Percentiles rank a stretch among this genome's conserved stretches.
Evolutionary conservation across 371 early-diverging fungal genomes (phyloP).

Genomic region (Enteropsectra breve): DNA sequence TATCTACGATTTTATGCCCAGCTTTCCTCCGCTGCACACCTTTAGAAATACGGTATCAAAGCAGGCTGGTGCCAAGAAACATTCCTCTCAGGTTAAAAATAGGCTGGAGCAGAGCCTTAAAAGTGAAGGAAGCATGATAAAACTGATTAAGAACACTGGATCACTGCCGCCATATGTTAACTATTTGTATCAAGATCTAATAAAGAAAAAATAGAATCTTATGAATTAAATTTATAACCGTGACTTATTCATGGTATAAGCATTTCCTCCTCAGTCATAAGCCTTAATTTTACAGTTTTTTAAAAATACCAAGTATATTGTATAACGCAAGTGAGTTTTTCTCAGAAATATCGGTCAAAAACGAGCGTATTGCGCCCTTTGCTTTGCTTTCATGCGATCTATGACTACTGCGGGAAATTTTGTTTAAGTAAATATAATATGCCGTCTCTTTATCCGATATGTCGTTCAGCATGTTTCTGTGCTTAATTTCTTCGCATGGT

Average conservation of each 20-base stretch:
- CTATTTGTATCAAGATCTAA: conserved; percentile 41
- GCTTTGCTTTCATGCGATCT: background rate
- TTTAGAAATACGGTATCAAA: conserved; percentile 53
- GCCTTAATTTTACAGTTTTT: conserved; percentile 27
- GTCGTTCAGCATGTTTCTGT: conserved; percentile 3
- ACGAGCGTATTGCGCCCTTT: conserved; percentile 4
- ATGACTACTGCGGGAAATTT: background rate
- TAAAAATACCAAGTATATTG: conserved; percentile 40
- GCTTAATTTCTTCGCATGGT: background rate
- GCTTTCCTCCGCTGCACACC: conserved; percentile 58
- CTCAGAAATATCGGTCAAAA: conserved; percentile 22
- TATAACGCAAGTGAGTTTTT: conserved; percentile 28
- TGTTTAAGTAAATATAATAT: conserved; percentile 30
- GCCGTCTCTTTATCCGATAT: conserved; percentile 19
- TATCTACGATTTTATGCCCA: conserved; percentile 60
- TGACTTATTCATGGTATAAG: too few species aligned
- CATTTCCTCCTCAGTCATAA: too few species aligned
- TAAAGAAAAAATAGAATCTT: too few species aligned
- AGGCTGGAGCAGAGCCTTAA: conserved; percentile 56
- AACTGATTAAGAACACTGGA: conserved; percentile 40
- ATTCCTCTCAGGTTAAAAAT: conserved; percentile 49
- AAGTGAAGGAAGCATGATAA: conserved; percentile 54
- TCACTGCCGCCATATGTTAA: conserved; percentile 42
- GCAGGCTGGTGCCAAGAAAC: conserved; percentile 30
- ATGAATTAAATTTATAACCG: too few species aligned